Evolutionary conservation across 345 rosid genomes (phyloP).

Genomic region (Populus alba): DNA sequence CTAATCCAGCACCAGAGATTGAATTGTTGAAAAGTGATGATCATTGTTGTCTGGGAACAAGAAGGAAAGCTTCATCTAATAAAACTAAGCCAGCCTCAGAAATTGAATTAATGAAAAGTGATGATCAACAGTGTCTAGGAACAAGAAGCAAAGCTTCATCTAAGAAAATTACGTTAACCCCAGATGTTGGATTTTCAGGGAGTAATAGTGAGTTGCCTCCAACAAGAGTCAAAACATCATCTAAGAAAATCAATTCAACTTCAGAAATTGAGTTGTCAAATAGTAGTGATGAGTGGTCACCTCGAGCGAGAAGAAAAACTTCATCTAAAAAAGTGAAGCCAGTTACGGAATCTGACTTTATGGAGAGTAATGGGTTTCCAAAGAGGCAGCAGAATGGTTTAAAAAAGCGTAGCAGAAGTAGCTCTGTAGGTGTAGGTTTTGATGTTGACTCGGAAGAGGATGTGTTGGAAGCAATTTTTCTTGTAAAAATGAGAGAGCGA

Average conservation of each 20-base stretch:
- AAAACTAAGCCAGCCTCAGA: background rate
- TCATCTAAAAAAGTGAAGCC: slow-evolving; percentile 18
- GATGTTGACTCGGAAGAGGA: slow-evolving; percentile 27
- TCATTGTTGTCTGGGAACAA: background rate
- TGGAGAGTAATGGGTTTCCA: slow-evolving; percentile 9
- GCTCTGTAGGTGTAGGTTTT: slow-evolving; percentile 5
- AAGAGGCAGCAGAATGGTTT: slow-evolving; percentile 21
- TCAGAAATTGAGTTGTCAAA: slow-evolving; percentile 1
- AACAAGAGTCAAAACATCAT: background rate
- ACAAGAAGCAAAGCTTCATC: background rate
- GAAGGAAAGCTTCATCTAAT: background rate
- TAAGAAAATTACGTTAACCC: background rate
- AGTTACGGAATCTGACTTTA: slow-evolving; percentile 5
- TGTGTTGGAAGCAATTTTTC: slow-evolving; percentile 14
- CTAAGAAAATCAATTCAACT: background rate
- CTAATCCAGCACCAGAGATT: background rate
- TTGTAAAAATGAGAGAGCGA: slow-evolving; percentile 24
- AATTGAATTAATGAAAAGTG: background rate
- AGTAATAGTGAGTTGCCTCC: background rate
- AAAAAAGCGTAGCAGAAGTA: slow-evolving; percentile 4
- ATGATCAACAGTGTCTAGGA: background rate
- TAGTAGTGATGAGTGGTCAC: background rate
- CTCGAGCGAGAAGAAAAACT: background rate
- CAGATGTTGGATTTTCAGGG: slow-evolving; percentile 1
- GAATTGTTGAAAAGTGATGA: background rate